Evolutionary conservation across 805 yeast genomes (phyloP), one percentile per base, ranked within the genome.

Genomic region (Starmera pachycereana): DNA sequence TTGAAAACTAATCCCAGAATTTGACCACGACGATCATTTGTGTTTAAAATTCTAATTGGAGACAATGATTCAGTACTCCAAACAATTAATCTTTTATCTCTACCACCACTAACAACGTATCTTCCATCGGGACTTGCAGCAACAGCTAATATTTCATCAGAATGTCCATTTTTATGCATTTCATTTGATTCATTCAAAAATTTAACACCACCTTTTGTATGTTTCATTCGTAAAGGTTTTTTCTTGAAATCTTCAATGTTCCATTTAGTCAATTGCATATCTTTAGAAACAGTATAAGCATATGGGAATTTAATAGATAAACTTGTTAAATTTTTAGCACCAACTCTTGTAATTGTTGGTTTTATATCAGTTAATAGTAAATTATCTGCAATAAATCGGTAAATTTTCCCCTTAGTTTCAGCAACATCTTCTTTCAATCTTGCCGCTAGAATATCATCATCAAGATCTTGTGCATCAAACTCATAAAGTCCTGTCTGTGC

Each of bases 401-500:
- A 90, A 12, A 89, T 74, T 48, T 76, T 76, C 30, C 98, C 97
- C 55, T 81, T 81, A 42, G 77, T 77, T 58, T 88, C 96, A 1
- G 95, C 95, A 35, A 86, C 95, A 56, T 92, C 97, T 48, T 76
- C 76, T 53, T 78, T 83, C 50, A 92, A 69, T 52, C 98, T 72
- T 29, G 83, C 70, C 5, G 88, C 75, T 37, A 92, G 71, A 49
- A 84, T 81, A 52, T 92, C 97, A 42, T 81, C 74, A 61, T 90
- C 98, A 49, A 90, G 62, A 50, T 92, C 97, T 49, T 78, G 76
- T 9, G 98, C 97, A 65, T 88, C 95, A 52, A 86, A 89, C 38
- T 72, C 68, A 34, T 61, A 61, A 2, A 58, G 63, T 22, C 65
- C 71, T 14, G 69, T 71, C 7, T 6, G 9, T 7, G 27, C 27